A percentile compares a stretch with the other conserved stretches of the same genome.
Evolutionary conservation across 1,284 basidiomycete genomes (phyloP).

Genomic region (Austroboletus niveus): DNA sequence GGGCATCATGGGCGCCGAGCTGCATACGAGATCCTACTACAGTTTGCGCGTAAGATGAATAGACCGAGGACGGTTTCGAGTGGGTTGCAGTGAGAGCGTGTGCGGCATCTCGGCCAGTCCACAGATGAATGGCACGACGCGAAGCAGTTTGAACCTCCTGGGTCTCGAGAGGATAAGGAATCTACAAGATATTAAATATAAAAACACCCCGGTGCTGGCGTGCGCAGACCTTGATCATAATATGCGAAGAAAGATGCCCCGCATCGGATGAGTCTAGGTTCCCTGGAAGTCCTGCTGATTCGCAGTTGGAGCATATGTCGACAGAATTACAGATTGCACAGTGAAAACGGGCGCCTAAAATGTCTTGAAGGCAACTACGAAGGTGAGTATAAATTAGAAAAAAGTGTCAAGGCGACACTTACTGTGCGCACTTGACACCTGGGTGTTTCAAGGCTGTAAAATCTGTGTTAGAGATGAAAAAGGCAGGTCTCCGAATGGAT

Average conservation of each 20-base stretch:
- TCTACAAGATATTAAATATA: constrained; percentile 44
- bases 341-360: constrained; percentile 87
- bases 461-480: constrained; percentile 10
- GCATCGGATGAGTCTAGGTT: constrained; percentile 74
- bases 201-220: background rate
- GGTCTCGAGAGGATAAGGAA: constrained; percentile 76
- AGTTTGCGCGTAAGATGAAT: constrained; percentile 62
- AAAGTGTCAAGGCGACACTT: constrained; percentile 33
- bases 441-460: constrained; percentile 65
- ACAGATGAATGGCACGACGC: constrained; percentile 69
- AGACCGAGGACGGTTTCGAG: constrained; percentile 55
- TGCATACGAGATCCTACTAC: constrained; percentile 51
- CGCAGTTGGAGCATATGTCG: constrained; percentile 88
- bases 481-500: background rate
- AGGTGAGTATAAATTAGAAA: background rate
- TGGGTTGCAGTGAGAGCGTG: constrained; percentile 41
- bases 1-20: constrained; percentile 24
- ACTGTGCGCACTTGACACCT: constrained; percentile 78
- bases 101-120: constrained; percentile 74
- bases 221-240: constrained; percentile 80
- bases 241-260: constrained; percentile 79
- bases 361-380: constrained; percentile 81
- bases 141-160: constrained; percentile 74
- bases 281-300: constrained; percentile 78
- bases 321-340: constrained; percentile 83